Evolutionary conservation across 2,329 filamentous ascomycete genomes (phyloP), one percentile per base, ranked within the genome.

Genomic region (Simplicillium aogashimaense): DNA sequence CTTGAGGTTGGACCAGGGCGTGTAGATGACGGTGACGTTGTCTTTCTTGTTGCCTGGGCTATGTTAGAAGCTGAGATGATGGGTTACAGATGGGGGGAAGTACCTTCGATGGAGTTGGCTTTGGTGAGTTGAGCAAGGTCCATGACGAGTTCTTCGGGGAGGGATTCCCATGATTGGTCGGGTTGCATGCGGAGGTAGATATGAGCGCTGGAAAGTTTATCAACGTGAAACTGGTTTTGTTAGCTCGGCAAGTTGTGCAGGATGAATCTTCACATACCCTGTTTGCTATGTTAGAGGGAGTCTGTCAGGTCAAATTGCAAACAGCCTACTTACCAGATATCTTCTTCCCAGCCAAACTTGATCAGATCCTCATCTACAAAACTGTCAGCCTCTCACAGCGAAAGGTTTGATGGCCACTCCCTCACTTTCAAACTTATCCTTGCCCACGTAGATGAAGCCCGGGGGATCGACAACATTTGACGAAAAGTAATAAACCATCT

Each of bases 51-150:
- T 98, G 47, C 92, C 85, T 89, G 43, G 6, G 11, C 2, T 14
- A 14, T 13, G 20, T 28, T 35, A 14, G 10, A 16, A 31, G 14
- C 30, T 35, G 25, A 28, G 15, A 29, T 38, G 29, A 18, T 8
- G 36, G 17, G 17, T 33, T 31, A 25, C 39, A 34, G 51, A n/a
- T 14, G 51, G 30, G 10, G 8, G 20, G 33, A 36, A 16, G 40
- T 47, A 83, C 86, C 92, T 69, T 98, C 92, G 53, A 98, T 98
- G 43, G 88, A 95, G 66, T 98, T 98, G 46, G 92, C 92, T 66
- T 98, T 98, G 42, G 92, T 98, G 53, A 98, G 72, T 63, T 98
- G 92, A n/a, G 86, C 92, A 53, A 92, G 87, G 63, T 98, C 92
- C 49, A 72, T 76, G 44, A 98, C 58, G 20, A 98, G 72, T 3